Evolutionary conservation across 2,329 filamentous ascomycete species (phyloP).

Genomic region (Pseudogymnoascus sp.): DNA sequence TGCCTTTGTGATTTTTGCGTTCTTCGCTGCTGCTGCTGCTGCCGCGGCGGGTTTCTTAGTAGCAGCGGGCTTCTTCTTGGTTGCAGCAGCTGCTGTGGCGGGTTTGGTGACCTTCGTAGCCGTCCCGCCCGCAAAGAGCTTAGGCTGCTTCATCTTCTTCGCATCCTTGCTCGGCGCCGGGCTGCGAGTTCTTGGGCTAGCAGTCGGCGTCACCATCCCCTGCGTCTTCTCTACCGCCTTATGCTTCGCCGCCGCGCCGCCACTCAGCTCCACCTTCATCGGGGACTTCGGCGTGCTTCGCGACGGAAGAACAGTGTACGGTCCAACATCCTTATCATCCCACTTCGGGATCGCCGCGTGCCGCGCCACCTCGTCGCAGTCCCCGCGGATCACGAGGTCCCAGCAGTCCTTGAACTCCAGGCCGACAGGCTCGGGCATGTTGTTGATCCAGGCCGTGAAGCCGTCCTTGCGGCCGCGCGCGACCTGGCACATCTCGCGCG

Average conservation of each 20-base stretch:
- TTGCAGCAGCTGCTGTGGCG: constrained; percentile 10
- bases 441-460: constrained; percentile 89
- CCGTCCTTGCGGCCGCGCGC: constrained; percentile 78
- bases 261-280: constrained; percentile 37
- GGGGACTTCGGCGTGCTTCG: constrained; percentile 32
- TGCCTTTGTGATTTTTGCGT: constrained; percentile 19
- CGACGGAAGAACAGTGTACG: constrained; percentile 39
- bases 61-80: constrained; percentile 18
- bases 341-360: constrained; percentile 56
- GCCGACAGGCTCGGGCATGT: constrained; percentile 72
- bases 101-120: neutral
- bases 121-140: constrained; percentile 30
- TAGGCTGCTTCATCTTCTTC: constrained; percentile 43
- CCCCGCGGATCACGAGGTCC: constrained; percentile 81
- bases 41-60: constrained; percentile 11
- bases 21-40: neutral
- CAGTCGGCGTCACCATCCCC: constrained; percentile 49
- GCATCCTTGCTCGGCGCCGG: constrained; percentile 16
- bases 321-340: constrained; percentile 47
- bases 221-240: constrained; percentile 36
- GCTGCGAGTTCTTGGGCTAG: constrained; percentile 44
- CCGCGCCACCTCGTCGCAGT: constrained; percentile 78
- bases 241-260: constrained; percentile 13
- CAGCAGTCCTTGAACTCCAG: constrained; percentile 86
- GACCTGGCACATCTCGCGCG: constrained; percentile 81